A percentile compares a stretch with the other conserved stretches of the same genome.
Conservation (phyloP, 2,329 filamentous ascomycete genomes). For the Phaeosphaeria sp. region DNA sequence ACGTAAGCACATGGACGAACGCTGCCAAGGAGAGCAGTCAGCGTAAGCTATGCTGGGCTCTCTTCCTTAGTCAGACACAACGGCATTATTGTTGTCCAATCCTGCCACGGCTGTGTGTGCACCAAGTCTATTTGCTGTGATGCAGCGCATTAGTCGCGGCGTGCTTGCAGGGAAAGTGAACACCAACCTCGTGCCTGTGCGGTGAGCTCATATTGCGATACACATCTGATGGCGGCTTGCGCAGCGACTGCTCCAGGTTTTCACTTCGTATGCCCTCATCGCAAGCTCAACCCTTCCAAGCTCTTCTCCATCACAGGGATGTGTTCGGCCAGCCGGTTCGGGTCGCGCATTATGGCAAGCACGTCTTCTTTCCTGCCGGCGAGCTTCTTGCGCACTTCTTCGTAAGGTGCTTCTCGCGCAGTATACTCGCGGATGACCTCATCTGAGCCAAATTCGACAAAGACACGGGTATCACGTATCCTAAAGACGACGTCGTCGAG, state of each 20-base stretch:
- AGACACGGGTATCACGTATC: constrained; percentile 88
- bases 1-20: neutral
- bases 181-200: neutral
- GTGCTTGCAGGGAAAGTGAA: too few relatives aligned
- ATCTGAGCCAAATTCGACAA: constrained; percentile 82
- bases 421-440: constrained; percentile 90
- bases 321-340: constrained; percentile 67
- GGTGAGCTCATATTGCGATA: neutral
- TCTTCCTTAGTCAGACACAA: neutral
- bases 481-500: constrained; percentile 89
- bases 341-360: constrained; percentile 77
- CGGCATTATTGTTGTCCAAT: neutral
- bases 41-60: neutral
- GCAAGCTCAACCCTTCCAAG: constrained; percentile 62
- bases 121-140: neutral
- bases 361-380: constrained; percentile 71
- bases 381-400: constrained; percentile 69
- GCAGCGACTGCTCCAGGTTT: neutral
- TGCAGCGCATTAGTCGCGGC: neutral
- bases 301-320: constrained; percentile 74
- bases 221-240: neutral
- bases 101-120: neutral
- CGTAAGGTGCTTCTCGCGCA: constrained; percentile 82
- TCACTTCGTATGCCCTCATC: constrained; percentile 22
- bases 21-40: neutral